Evolutionary conservation across 192 early-diverging fungal species (phyloP), one percentile per base, ranked within the genome.

Genomic region (Umbelopsis ramanniana): DNA sequence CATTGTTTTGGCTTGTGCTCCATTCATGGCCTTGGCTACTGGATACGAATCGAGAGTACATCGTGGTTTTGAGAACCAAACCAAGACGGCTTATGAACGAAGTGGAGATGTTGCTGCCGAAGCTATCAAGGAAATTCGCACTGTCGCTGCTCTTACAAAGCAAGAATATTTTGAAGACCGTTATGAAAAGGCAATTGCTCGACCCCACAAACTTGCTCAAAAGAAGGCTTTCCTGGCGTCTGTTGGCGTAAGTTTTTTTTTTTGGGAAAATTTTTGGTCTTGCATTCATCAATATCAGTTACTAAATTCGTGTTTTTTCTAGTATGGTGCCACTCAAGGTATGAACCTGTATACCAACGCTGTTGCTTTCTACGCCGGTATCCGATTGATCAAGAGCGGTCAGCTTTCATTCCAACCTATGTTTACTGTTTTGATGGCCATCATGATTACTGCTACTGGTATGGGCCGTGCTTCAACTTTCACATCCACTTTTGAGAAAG

Each of bases 51-150:
- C 84, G 67, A 84, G 79, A 66, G 71, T 78, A 1, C 70, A 89
- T 57, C 75, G 75, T 53, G 91, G 89, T 66, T 92, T 84, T 66
- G 88, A 87, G 48, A 81, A 84, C 21, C 81, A 87, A 73, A 89
- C 88, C n/a, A 92, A 92, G 75, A 85, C 77, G 45, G 89, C 92
- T 2, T 94, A 96, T 80, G 92, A 94, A 73, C 74, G 82, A 29
- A 89, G 89, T 10, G 93, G 91, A 60, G 90, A 95, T 75, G 88
- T 93, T 67, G 93, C 94, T 29, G 84, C 87, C 71, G 94, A 97
- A 80, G 91, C 93, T 5, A 90, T 96, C 35, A 79, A 87, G 37
- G 90, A 93, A 66, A 92, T 97, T 33, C 92, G 93, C 66, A 97
- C 96, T 0, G 92, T 97, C 19, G 86, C 90, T 24, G 84, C 93